Conservation (phyloP, 2,329 filamentous ascomycete species). For the Alternaria gaisen region DNA sequence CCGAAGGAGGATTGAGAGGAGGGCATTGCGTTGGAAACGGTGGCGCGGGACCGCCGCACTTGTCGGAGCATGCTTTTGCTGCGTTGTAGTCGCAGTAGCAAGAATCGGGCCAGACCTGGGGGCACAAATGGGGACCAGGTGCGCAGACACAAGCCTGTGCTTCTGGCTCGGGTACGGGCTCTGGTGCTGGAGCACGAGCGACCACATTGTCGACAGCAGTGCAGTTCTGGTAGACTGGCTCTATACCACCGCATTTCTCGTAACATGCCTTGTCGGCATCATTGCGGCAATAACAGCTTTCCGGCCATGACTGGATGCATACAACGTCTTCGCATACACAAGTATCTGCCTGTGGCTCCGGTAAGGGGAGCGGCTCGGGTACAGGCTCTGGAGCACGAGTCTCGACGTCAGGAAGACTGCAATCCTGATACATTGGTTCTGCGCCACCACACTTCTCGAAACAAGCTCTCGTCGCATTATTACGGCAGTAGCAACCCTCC, state of each 20-base stretch:
- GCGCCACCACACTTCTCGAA: conserved; percentile 36
- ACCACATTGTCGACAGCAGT: not conserved
- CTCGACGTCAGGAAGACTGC: not conserved
- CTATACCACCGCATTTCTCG: conserved; percentile 34
- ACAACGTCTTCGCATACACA: conserved; percentile 31
- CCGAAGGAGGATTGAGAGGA: not conserved
- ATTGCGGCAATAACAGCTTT: conserved; percentile 34
- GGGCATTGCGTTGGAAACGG: conserved; percentile 11
- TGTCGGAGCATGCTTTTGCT: conserved; percentile 25
- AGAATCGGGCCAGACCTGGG: conserved; percentile 35
- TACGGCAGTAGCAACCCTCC: conserved; percentile 37
- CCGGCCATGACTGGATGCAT: conserved; percentile 34
- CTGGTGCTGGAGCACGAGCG: not conserved
- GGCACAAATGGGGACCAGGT: conserved; percentile 19
- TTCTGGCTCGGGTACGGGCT: not conserved
- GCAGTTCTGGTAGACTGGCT: not conserved
- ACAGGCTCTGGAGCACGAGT: not conserved
- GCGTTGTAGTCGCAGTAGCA: conserved; percentile 43
- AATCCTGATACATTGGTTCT: not conserved
- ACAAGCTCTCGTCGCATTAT: conserved; percentile 30
- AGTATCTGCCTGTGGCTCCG: not conserved
- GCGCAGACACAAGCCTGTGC: conserved; percentile 25
- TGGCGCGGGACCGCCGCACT: conserved; percentile 31
- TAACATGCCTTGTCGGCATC: conserved; percentile 24
- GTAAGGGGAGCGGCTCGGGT: not conserved